Evolutionary conservation across 2,329 filamentous ascomycete species (phyloP), one percentile per base, ranked within the genome.

Genomic region (Fusarium sp.): DNA sequence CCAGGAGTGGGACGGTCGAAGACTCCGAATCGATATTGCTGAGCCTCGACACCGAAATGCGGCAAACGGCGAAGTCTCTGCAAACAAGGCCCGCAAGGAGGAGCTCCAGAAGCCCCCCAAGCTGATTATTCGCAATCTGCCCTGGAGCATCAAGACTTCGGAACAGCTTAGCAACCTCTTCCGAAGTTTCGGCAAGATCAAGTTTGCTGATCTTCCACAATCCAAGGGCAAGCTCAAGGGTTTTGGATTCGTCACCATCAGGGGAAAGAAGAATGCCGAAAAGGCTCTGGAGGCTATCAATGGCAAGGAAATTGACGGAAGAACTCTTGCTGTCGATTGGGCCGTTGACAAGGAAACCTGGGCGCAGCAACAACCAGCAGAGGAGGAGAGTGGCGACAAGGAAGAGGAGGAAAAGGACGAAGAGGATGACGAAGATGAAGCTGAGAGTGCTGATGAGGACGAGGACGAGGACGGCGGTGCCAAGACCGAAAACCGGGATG

Each of bases 301-400:
- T 82, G 96, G 96, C 67, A 98, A 94, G 81, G 90, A 93, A 70
- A 88, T 99, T 22, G 95, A 98, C 80, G 96, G 95, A 3, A 90
- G 96, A 77, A 93, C 92, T 10, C 83, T 99, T 69, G 96, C 96
- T 31, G 96, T 99, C 8, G 96, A 99, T 84, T 99, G 94, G 94
- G 96, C 97, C 35, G 95, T 98, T 5, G 94, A 98, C 69, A 98
- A 97, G 84, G 88, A 92, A 46, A 91, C 92, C 8, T 99, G 94
- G 94, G 89, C 95, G 71, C 87, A 91, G 70, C 86, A 91, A 72
- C 87, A 91, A 33, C 77, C 87, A 69, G 79, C 84, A 40, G 75
- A 80, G 9, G 80, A 81, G 7, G 74, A 38, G 6, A 81, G 83
- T 16, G 81, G 81, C 17, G 80, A 81, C 11, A 83, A 80, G 29